Conservation (phyloP, 108 stramenopile species). For the Asterionellopsis glacialis region DNA sequence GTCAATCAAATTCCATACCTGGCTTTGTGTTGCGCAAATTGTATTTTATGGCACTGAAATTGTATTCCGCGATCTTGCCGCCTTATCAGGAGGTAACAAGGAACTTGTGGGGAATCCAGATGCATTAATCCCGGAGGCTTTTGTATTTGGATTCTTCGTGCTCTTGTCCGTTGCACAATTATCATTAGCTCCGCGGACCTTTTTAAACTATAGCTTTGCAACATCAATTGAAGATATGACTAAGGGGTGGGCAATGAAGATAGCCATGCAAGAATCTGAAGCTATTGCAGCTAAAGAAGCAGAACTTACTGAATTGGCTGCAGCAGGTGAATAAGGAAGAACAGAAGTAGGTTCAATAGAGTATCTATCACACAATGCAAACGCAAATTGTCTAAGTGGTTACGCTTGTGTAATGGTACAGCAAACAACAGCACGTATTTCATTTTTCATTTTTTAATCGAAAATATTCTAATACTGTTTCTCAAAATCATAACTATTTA, state of each 20-base stretch:
- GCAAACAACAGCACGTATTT: too few species aligned
- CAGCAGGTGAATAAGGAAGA: too few species aligned
- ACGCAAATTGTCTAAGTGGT: too few species aligned
- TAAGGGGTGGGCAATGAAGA: neutral
- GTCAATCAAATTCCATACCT: slow-evolving; percentile 37
- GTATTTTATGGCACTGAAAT: slow-evolving; percentile 29
- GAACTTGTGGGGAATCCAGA: slow-evolving; percentile 19
- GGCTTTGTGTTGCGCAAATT: slow-evolving; percentile 28
- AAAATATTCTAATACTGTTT: too few species aligned
- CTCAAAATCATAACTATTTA: too few species aligned
- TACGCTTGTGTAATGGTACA: too few species aligned
- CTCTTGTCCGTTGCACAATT: slow-evolving; percentile 16
- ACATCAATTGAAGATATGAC: slow-evolving; percentile 22
- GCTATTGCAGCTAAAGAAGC: too few species aligned
- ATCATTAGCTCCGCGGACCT: slow-evolving; percentile 26
- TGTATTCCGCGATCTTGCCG: slow-evolving; percentile 23
- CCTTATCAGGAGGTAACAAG: slow-evolving; percentile 3
- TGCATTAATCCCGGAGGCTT: slow-evolving; percentile 16
- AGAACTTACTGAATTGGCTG: too few species aligned
- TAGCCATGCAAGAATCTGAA: neutral
- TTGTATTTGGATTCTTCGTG: slow-evolving; percentile 18
- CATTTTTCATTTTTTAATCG: too few species aligned
- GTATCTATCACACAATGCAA: too few species aligned
- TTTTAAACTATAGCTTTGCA: slow-evolving; percentile 28
- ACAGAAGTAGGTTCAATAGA: too few species aligned